Base-by-base conservation (phyloP, 163 green algal species). In the Chloromonas sp. region DNA sequence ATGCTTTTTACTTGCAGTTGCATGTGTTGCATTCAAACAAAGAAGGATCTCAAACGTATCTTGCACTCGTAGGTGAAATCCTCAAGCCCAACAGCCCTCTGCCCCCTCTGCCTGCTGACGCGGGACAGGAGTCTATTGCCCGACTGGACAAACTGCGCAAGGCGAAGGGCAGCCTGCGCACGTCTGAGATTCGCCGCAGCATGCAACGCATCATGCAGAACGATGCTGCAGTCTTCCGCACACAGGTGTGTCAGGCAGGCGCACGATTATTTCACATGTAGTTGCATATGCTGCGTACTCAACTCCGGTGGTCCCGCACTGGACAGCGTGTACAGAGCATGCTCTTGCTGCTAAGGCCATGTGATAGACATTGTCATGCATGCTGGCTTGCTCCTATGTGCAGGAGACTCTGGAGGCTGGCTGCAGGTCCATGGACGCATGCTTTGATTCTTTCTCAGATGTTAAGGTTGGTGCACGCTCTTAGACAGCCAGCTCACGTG, bases 191-290 rank as follows among this genome's bases (percentile, higher is more conserved):
- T 60, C 91, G 97, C 11, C 89, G 91, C 84, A 95, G 93, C 78
- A 97, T 98, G 94, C 96, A 98, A 91, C 89, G 87, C 78, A 91
- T 95, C 58, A 97, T 98, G 95, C 95, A 99, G 93, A 97, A 95
- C 89, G 93, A 99, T 89, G 97, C 97, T 2, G 97, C 97, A 0
- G 97, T 99, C 82, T 99, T 99, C 94, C 89, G 97, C 60, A 99
- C 96, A 2, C 89, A 83, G 79, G 79, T 83, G 2, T 66, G 78
- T 8, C 66, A 76, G 66, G 66, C 8, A n/a, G 66, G 66, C 8
- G 66, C 36, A 36, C 36, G 36, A 36, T 36, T 36, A 36, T 36
- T 36, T 36, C 36, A 36, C 36, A 36, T 36, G 36, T 36, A 36
- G 36, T 36, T 36, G 36, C 36, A 36, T 36, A 36, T 36, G 36